A percentile compares a stretch with the other conserved stretches of the same genome.
phyloP scores from a whole-genome alignment of 495 filamentous ascomycete genomes.

The Penicillium waksmanii region DNA sequence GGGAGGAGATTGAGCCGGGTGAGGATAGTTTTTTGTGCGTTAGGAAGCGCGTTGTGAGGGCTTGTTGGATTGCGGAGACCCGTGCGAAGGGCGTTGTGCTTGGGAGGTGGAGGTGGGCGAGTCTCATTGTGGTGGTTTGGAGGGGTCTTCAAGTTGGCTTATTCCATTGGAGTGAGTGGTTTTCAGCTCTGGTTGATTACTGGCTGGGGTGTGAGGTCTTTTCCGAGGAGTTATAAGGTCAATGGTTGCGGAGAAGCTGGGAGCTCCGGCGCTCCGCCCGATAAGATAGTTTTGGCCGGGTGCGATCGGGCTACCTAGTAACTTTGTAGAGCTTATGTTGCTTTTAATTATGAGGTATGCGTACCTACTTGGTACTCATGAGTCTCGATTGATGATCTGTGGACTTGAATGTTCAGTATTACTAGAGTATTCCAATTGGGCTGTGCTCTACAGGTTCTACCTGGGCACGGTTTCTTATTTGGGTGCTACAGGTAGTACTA shows the following conservation, averaged over 20 bases:
- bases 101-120: slow-evolving; percentile 75
- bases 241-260: slow-evolving; percentile 34
- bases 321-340: too few relatives aligned
- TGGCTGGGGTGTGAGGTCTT: slow-evolving; percentile 15
- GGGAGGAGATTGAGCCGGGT: slow-evolving; percentile 28
- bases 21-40: slow-evolving; percentile 45
- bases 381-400: too few relatives aligned
- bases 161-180: neutral
- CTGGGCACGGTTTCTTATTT: too few relatives aligned
- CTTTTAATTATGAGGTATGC: too few relatives aligned
- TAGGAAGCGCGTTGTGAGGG: slow-evolving; percentile 50
- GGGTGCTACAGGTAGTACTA: too few relatives aligned
- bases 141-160: neutral
- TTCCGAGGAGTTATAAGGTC: slow-evolving; percentile 25
- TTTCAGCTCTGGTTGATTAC: neutral
- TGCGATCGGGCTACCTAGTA: neutral
- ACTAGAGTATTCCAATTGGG: too few relatives aligned
- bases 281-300: neutral
- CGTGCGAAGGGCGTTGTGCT: slow-evolving; percentile 54
- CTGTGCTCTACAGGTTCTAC: too few relatives aligned
- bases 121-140: slow-evolving; percentile 35
- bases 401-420: too few relatives aligned
- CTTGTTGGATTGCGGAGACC: slow-evolving; percentile 53
- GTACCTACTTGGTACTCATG: too few relatives aligned
- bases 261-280: slow-evolving; percentile 17